Evolutionary conservation across 1,284 basidiomycete species (phyloP).

Genomic region (Naganishia cerealis): DNA sequence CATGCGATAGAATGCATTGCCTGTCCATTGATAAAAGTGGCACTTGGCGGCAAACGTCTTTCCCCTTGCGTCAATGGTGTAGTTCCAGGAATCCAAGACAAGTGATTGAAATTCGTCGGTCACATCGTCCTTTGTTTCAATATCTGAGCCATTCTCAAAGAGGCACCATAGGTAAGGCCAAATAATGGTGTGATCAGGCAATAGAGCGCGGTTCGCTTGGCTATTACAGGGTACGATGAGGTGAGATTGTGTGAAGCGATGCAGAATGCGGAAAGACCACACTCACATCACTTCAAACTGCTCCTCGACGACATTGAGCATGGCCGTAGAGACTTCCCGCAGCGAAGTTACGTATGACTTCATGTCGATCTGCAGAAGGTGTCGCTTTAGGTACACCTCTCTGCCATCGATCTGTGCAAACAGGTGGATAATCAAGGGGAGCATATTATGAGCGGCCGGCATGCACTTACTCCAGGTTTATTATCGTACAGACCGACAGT

Average conservation of each 20-base stretch:
- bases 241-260: not conserved
- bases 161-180: slow-evolving; percentile 2
- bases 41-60: slow-evolving; percentile 12
- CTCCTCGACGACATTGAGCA: not conserved
- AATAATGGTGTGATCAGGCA: not conserved
- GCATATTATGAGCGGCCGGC: not conserved
- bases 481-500: not conserved
- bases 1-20: slow-evolving; percentile 19
- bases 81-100: not conserved
- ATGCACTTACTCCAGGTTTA: not conserved
- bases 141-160: not conserved
- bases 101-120: not conserved
- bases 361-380: not conserved
- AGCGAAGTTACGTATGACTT: not conserved
- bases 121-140: slow-evolving; percentile 3
- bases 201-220: not conserved
- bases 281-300: not conserved
- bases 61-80: slow-evolving; percentile 1
- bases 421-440: not conserved
- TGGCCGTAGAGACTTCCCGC: not conserved
- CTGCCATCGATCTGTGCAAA: not conserved
- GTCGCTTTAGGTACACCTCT: not conserved
- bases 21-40: slow-evolving; percentile 21
- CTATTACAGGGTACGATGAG: not conserved
- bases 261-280: not conserved